These are phyloP conservation scores for Trichoderma endophyticum DNA, from an alignment of 2,329 filamentous ascomycete genomes.

Conservation along the genomic window DNA sequence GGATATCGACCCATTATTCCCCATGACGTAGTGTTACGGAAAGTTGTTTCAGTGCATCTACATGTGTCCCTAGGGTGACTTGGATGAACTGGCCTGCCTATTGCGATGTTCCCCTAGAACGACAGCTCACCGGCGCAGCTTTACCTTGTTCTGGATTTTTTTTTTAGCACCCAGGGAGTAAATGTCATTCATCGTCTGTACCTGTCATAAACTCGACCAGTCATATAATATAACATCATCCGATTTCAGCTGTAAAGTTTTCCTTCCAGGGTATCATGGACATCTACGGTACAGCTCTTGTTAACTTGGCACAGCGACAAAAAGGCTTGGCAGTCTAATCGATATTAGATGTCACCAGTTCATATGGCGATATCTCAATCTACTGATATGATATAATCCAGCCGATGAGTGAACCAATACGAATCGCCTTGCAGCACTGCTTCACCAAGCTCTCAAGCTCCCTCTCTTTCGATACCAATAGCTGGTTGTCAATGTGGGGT, in stretches of 20 bases:
- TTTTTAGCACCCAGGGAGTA: neutral
- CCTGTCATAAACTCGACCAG: neutral
- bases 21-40: conserved; percentile 5
- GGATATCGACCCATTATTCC: neutral
- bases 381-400: neutral
- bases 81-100: neutral
- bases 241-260: neutral
- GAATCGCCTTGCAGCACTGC: neutral
- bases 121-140: neutral
- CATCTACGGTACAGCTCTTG: neutral
- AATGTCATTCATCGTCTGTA: neutral
- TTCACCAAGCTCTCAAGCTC: neutral
- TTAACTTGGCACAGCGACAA: neutral
- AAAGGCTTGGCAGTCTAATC: neutral
- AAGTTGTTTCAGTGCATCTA: neutral
- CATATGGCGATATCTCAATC: neutral
- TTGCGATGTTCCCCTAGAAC: neutral
- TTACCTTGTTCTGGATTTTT: neutral
- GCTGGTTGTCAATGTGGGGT: conserved; percentile 1
- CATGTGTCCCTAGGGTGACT: neutral
- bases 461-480: neutral
- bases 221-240: neutral
- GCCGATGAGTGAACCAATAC: neutral
- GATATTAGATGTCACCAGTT: neutral
- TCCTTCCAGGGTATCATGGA: neutral